Percentiles rank a stretch among this genome's conserved stretches.
Conservation (phyloP, 768 basidiomycete species). For the Galerina marginata region DNA sequence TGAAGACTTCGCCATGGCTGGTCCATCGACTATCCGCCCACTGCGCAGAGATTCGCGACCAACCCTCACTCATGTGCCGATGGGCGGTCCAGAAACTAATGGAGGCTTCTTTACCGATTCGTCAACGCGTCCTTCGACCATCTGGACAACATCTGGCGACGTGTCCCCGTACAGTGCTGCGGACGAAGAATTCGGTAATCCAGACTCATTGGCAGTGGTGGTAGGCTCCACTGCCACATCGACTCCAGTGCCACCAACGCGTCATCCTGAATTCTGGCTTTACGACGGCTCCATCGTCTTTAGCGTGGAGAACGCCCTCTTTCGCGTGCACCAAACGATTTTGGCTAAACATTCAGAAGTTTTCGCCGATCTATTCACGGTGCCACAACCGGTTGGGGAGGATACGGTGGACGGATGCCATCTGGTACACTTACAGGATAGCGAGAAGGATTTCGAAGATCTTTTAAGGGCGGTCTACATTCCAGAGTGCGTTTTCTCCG, state of each 20-base stretch:
- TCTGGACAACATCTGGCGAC: constrained; percentile 5
- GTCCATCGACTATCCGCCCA: background rate
- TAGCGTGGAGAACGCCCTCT: constrained; percentile 43
- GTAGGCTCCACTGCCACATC: background rate
- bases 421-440: constrained; percentile 55
- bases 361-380: constrained; percentile 63
- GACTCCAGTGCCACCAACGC: constrained; percentile 11
- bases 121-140: constrained; percentile 6
- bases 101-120: background rate
- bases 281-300: constrained; percentile 53
- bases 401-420: constrained; percentile 54
- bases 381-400: constrained; percentile 56
- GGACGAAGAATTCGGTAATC: background rate
- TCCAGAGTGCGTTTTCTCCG: constrained; percentile 42
- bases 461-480: constrained; percentile 59
- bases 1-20: background rate
- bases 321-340: constrained; percentile 52
- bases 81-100: background rate
- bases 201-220: background rate
- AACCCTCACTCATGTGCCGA: background rate
- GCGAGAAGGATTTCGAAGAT: constrained; percentile 50
- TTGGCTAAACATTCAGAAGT: constrained; percentile 64
- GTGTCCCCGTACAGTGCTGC: background rate
- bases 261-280: constrained; percentile 46
- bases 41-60: background rate